Evolutionary conservation across 148 eudicot genomes (phyloP).

Genomic region (Amaranthus palmeri): DNA sequence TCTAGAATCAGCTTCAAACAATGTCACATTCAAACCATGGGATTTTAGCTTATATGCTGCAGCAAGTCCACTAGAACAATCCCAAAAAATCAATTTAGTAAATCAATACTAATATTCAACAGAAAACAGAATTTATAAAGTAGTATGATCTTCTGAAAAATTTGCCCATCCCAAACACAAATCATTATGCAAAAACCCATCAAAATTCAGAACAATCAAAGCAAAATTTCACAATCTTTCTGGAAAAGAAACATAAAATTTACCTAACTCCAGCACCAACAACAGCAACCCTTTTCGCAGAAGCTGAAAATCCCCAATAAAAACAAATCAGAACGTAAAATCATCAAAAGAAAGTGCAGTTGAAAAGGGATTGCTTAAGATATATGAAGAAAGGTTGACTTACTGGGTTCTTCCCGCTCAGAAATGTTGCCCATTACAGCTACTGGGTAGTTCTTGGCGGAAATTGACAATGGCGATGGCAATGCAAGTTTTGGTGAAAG

Average conservation of each 20-base stretch:
- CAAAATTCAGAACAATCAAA: no score
- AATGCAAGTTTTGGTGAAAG: constrained; percentile 11
- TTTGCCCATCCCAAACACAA: no score
- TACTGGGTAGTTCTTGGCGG: constrained; percentile 6
- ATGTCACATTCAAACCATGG: constrained; percentile 62
- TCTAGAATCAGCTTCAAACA: constrained; percentile 81
- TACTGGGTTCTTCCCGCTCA: constrained; percentile 16
- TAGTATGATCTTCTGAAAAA: neutral
- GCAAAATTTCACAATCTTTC: neutral
- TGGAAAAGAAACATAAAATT: neutral
- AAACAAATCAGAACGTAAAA: neutral
- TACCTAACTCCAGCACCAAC: constrained; percentile 97
- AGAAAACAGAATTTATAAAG: neutral
- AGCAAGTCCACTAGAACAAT: constrained; percentile 76
- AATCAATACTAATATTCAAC: neutral
- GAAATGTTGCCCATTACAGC: constrained; percentile 23
- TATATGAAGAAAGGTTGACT: neutral
- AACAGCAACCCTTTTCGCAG: constrained; percentile 76
- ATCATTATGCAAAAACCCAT: no score
- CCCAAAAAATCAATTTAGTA: neutral
- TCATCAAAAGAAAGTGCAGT: neutral
- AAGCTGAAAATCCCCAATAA: constrained; percentile 32
- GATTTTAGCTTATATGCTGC: constrained; percentile 86
- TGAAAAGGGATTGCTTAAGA: neutral
- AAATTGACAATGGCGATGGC: neutral